Base-by-base conservation (phyloP, 2,329 filamentous ascomycete genomes). In the Botrytis fragariae region DNA sequence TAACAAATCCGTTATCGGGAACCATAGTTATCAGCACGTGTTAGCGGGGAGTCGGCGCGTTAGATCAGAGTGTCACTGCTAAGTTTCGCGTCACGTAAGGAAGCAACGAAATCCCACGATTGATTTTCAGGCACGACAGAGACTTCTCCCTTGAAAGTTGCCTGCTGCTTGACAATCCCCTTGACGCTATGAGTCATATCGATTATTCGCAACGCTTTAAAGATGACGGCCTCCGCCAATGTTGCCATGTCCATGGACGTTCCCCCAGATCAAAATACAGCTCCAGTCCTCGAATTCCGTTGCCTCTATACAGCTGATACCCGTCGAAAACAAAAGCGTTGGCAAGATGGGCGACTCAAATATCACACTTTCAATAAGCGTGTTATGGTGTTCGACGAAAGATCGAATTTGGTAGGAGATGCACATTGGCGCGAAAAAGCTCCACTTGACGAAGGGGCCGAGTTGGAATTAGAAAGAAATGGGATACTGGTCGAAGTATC, bases 281-380 rank as follows among this genome's bases (percentile, higher is more conserved):
- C 90, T 32, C 93, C 94, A 0, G 94, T 98, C 57, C 85, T 92
- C 79, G 94, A 97, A 79, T 97, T 92, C 82, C 87, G 89, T 75
- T 98, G 95, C 81, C 89, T 98, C 7, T 98, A 93, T 82, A 97
- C 94, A 2, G 90, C 93, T 80, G 95, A 98, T 80, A 82, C 97
- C 60, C 90, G 90, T 69, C 90, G 93, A 72, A 98, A 98, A 83
- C 91, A 93, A 78, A 98, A 98, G 81, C 87, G 93, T 74, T 98
- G 95, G 95, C 93, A 97, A 79, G 95, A 98, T 90, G 95, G 95
- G 51, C 90, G 90, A 69, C 88, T 98, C 75, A 92, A 92, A 76
- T 97, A 92, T 76, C 95, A 98, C 80, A 92, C 92, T 0, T 97
- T 97, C 87, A 98, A 98, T 84, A 93, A 91, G 80, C 90, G 93